Evolutionary conservation across 2,329 filamentous ascomycete species (phyloP).

Genomic region (Thermomyces lanuginosus): DNA sequence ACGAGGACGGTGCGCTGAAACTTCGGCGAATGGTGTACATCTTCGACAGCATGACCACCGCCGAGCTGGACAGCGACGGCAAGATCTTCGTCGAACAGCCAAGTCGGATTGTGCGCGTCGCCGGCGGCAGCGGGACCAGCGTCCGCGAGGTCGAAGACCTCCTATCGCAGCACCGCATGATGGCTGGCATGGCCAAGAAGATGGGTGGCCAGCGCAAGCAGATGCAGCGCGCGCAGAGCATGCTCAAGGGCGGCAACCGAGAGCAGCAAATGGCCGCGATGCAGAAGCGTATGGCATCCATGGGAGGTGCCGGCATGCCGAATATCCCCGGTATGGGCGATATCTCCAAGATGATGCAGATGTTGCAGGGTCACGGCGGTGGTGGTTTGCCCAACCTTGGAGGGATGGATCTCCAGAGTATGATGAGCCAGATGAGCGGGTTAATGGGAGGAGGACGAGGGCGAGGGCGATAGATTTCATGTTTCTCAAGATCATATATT

Average conservation of each 20-base stretch:
- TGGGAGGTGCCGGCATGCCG: slow-evolving; percentile 57
- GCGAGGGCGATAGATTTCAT: slow-evolving; percentile 6
- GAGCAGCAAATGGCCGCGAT: slow-evolving; percentile 88
- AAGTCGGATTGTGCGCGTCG: slow-evolving; percentile 79
- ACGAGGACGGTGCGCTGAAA: slow-evolving; percentile 86
- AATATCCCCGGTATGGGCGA: slow-evolving; percentile 48
- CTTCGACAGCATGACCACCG: slow-evolving; percentile 93
- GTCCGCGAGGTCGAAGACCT: slow-evolving; percentile 91
- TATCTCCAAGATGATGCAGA: slow-evolving; percentile 93
- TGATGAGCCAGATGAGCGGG: slow-evolving; percentile 64
- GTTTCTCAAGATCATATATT: no score
- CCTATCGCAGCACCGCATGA: slow-evolving; percentile 95
- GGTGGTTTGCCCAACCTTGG: slow-evolving; percentile 47
- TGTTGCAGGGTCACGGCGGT: slow-evolving; percentile 62
- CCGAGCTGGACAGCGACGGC: slow-evolving; percentile 88
- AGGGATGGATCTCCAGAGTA: slow-evolving; percentile 49
- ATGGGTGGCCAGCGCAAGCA: slow-evolving; percentile 97
- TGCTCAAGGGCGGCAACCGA: slow-evolving; percentile 81
- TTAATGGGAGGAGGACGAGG: slow-evolving; percentile 29
- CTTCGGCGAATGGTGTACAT: slow-evolving; percentile 98
- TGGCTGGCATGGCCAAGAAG: slow-evolving; percentile 98
- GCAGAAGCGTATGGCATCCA: slow-evolving; percentile 86
- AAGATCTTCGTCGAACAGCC: slow-evolving; percentile 89
- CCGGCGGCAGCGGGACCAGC: slow-evolving; percentile 73
- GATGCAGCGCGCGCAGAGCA: slow-evolving; percentile 82